Evolutionary conservation across 495 filamentous ascomycete species (phyloP).

Genomic region (Penicillium chermesinum): DNA sequence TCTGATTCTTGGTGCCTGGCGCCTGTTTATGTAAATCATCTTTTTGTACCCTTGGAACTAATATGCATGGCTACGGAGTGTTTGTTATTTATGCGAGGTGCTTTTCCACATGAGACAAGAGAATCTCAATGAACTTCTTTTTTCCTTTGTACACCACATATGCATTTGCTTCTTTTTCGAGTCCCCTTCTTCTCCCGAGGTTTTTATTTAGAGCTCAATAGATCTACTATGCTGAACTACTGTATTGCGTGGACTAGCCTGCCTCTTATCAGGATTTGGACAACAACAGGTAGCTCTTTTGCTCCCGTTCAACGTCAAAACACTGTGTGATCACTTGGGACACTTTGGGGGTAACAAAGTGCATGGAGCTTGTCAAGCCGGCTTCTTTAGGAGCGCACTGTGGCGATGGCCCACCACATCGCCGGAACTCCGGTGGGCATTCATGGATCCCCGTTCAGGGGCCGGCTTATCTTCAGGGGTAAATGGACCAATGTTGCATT

Average conservation of each 20-base stretch:
- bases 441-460: slow-evolving; percentile 4
- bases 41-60: neutral
- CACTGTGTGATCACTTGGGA: too few species aligned
- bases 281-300: too few species aligned
- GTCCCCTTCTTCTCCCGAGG: too few species aligned
- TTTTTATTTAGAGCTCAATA: too few species aligned
- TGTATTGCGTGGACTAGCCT: too few species aligned
- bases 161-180: neutral
- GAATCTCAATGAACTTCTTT: slow-evolving; percentile 10
- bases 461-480: slow-evolving; percentile 21
- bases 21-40: slow-evolving; percentile 62
- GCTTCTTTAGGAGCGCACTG: neutral
- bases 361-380: too few species aligned
- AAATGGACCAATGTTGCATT: slow-evolving; percentile 10
- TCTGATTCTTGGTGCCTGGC: slow-evolving; percentile 92
- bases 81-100: slow-evolving; percentile 6
- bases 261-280: too few species aligned
- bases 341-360: too few species aligned
- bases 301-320: too few species aligned
- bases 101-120: slow-evolving; percentile 8
- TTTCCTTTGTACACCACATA: slow-evolving; percentile 17
- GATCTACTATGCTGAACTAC: too few species aligned
- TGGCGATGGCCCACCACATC: neutral
- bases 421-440: slow-evolving; percentile 5
- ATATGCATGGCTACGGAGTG: slow-evolving; percentile 24